A percentile compares a stretch with the other conserved stretches of the same genome.
These are phyloP conservation scores for Gyrodon lividus DNA, from an alignment of 768 basidiomycete genomes.

Conservation along the genomic window DNA sequence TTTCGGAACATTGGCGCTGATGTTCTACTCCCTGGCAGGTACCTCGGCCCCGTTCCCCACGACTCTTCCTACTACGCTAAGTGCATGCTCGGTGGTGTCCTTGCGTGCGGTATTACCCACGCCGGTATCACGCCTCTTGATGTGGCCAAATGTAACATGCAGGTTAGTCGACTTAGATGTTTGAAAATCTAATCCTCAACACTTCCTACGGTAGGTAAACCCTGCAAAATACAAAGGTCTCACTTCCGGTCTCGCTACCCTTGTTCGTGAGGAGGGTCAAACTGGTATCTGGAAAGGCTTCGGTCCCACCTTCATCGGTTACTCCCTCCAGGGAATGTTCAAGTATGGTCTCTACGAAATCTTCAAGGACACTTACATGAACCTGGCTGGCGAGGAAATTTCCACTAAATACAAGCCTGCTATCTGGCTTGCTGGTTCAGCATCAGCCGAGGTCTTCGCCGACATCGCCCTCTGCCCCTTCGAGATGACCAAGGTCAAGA, in stretches of 20 bases:
- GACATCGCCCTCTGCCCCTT: conserved; percentile 95
- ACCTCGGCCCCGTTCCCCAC: conserved; percentile 72
- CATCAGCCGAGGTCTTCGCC: conserved; percentile 93
- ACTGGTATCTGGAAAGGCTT: conserved; percentile 93
- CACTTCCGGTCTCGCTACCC: conserved; percentile 54
- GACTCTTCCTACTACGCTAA: conserved; percentile 77
- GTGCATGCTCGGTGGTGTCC: conserved; percentile 83
- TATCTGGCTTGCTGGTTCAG: conserved; percentile 94
- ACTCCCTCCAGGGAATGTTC: conserved; percentile 96
- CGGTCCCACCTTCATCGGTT: conserved; percentile 90
- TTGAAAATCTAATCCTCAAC: background rate
- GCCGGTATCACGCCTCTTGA: conserved; percentile 85
- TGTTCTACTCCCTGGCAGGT: conserved; percentile 38
- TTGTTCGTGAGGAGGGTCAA: conserved; percentile 78
- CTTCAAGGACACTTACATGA: conserved; percentile 93
- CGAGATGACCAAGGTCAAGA: conserved; percentile 93
- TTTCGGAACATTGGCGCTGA: background rate
- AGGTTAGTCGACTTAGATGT: conserved; percentile 44
- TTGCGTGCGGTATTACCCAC: conserved; percentile 88
- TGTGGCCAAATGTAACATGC: conserved; percentile 92
- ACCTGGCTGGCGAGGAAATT: conserved; percentile 82
- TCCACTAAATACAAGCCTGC: conserved; percentile 78
- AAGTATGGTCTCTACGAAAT: conserved; percentile 97
- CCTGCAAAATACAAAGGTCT: conserved; percentile 74
- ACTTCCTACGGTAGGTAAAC: conserved; percentile 52